Evolutionary conservation across 805 yeast species (phyloP), one percentile per base, ranked within the genome.

Genomic region (Lipomyces kockii): DNA sequence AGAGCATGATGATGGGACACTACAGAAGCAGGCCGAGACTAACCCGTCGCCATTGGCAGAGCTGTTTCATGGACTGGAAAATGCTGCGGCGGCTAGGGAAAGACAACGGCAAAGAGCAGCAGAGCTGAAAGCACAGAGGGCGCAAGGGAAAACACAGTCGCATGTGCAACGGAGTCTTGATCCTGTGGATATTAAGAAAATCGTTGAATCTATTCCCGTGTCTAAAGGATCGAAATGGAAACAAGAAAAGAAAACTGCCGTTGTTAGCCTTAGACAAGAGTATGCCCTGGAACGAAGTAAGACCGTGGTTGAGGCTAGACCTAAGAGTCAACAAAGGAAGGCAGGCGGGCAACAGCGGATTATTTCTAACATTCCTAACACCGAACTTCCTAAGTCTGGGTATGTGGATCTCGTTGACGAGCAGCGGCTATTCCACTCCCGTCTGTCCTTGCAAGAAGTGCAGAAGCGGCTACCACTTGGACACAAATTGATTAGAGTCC

Each of bases 321-420:
- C 49, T 17, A 43, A 2, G 22, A 43, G 2, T 43, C 59, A 32
- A 9, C 37, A 20, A 27, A 56, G 17, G 25, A 6, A 25, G 49
- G 22, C 49, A 17, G 20, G 22, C 49, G 22, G 3, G 22, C 49
- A 43, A 17, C 49, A 17, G 9, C 20, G 49, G n/a, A 17, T 43
- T 43, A n/a, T 43, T 7, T 43, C 49, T 17, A 43, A 43, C 22
- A 3, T 43, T n/a, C 49, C 49, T 2, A n/a, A 43, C 49, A 43
- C 25, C 20, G 20, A 43, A 43, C 49, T 43, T 17, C 49, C 49
- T 8, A 43, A 43, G 25, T 43, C 49, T 5, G 56, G 56, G n/a
- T 27, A 12, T 20, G 61, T 58, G 49, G 51, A 35, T n/a, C 52
- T 35, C 22, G 61, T 58, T 25, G 61, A 58, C 53, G 52, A 34